Conservation (phyloP, 2,329 filamentous ascomycete species). For the Rhinocladiella mackenziei region DNA sequence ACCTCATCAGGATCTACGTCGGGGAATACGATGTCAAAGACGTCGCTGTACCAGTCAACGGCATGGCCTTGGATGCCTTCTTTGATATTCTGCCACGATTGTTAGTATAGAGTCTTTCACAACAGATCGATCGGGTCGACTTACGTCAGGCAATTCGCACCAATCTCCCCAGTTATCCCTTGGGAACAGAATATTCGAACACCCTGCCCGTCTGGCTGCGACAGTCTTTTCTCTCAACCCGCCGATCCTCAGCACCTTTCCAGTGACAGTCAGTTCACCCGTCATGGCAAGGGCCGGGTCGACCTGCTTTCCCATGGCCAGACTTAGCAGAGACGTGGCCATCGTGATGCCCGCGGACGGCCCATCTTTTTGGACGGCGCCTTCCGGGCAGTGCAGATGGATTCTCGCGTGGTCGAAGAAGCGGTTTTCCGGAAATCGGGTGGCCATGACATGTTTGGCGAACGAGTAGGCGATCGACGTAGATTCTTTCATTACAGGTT, state of each 20-base stretch:
- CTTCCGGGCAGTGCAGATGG: constrained; percentile 94
- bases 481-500: constrained; percentile 97
- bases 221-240: constrained; percentile 96
- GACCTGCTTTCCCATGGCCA: constrained; percentile 74
- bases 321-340: constrained; percentile 84
- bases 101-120: constrained; percentile 47
- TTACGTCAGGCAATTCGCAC: constrained; percentile 92
- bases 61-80: constrained; percentile 87
- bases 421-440: constrained; percentile 79
- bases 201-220: constrained; percentile 84
- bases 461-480: constrained; percentile 94
- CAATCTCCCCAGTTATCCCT: constrained; percentile 94
- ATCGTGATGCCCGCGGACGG: constrained; percentile 95
- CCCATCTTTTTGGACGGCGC: constrained; percentile 90
- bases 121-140: constrained; percentile 37
- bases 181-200: constrained; percentile 90
- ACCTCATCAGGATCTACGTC: constrained; percentile 68
- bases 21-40: constrained; percentile 88
- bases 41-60: constrained; percentile 88
- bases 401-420: constrained; percentile 96
- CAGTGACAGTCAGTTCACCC: constrained; percentile 91
- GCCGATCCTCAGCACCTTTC: constrained; percentile 92
- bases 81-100: constrained; percentile 91
- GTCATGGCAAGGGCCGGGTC: constrained; percentile 94
- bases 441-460: constrained; percentile 81